phyloP scores from a whole-genome alignment of 2,329 filamentous ascomycete genomes.

The Penicillium sp. region DNA sequence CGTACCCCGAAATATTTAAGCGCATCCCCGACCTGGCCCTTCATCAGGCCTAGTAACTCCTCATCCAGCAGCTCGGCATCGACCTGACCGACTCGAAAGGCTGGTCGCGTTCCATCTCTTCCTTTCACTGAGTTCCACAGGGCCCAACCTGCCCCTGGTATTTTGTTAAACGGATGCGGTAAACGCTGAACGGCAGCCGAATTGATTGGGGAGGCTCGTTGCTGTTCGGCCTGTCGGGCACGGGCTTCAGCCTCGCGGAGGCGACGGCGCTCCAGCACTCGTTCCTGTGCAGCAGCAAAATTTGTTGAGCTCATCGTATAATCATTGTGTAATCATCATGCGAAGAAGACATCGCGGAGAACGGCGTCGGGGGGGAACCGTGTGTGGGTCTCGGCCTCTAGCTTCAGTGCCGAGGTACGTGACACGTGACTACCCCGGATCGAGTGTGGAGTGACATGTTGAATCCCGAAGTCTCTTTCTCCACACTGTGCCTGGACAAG shows the following conservation, averaged over 20 bases:
- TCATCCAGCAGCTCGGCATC: constrained; percentile 94
- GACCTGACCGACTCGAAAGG: constrained; percentile 92
- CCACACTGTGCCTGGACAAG: too few species aligned
- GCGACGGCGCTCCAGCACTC: constrained; percentile 76
- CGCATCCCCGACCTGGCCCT: constrained; percentile 81
- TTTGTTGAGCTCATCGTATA: constrained; percentile 59
- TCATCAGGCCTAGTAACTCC: constrained; percentile 82
- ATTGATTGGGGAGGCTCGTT: constrained; percentile 50
- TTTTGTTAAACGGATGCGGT: constrained; percentile 62
- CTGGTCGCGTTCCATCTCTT: constrained; percentile 76
- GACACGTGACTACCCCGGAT: constrained; percentile 1
- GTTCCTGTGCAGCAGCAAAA: constrained; percentile 87
- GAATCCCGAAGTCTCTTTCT: too few species aligned
- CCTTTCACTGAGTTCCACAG: constrained; percentile 72
- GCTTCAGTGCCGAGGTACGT: constrained; percentile 3
- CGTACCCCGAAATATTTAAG: constrained; percentile 79
- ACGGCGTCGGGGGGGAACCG: background rate
- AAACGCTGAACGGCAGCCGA: constrained; percentile 58
- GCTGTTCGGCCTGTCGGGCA: constrained; percentile 50
- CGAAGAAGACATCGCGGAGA: constrained; percentile 1
- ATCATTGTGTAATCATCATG: constrained; percentile 31
- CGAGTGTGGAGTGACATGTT: background rate
- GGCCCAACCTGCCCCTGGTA: constrained; percentile 46
- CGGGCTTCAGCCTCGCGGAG: constrained; percentile 69
- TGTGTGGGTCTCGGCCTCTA: constrained; percentile 2